phyloP scores from a whole-genome alignment of 2,329 filamentous ascomycete genomes.

The Raffaelea albimanens region DNA sequence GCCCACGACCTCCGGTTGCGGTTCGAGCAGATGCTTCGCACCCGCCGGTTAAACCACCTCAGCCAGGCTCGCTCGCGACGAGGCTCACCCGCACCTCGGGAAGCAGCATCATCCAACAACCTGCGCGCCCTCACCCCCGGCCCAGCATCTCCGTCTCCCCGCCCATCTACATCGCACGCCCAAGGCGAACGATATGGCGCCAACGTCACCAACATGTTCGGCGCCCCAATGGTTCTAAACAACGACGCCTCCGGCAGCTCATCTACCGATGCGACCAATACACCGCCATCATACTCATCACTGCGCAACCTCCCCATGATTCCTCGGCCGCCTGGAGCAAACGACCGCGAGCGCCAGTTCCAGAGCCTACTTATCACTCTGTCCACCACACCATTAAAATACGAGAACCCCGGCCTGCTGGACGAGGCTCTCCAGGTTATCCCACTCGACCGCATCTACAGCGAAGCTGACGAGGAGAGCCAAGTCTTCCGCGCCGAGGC shows the following conservation, averaged over 20 bases:
- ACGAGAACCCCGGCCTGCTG: constrained; percentile 89
- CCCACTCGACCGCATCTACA: constrained; percentile 82
- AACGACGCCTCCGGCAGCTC: neutral
- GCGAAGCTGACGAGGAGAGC: constrained; percentile 86
- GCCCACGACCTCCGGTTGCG: constrained; percentile 70
- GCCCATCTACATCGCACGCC: constrained; percentile 37
- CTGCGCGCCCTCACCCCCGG: constrained; percentile 30
- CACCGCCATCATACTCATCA: constrained; percentile 38
- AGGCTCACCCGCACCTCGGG: constrained; percentile 45
- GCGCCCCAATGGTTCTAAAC: too few relatives aligned
- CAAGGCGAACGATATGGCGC: neutral
- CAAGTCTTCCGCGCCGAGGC: constrained; percentile 83
- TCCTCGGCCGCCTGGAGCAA: constrained; percentile 61
- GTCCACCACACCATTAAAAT: constrained; percentile 82
- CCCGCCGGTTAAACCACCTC: constrained; percentile 78
- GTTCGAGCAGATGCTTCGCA: constrained; percentile 80
- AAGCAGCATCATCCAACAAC: constrained; percentile 41
- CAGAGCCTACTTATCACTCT: constrained; percentile 75
- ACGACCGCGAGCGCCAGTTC: constrained; percentile 61
- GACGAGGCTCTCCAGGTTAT: constrained; percentile 85
- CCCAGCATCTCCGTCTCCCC: constrained; percentile 15
- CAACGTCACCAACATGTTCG: neutral
- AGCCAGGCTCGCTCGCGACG: constrained; percentile 53
- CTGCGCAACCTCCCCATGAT: constrained; percentile 42
- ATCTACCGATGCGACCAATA: constrained; percentile 15